Conservation (phyloP, 768 basidiomycete genomes). For the Leccinum imitatum region DNA sequence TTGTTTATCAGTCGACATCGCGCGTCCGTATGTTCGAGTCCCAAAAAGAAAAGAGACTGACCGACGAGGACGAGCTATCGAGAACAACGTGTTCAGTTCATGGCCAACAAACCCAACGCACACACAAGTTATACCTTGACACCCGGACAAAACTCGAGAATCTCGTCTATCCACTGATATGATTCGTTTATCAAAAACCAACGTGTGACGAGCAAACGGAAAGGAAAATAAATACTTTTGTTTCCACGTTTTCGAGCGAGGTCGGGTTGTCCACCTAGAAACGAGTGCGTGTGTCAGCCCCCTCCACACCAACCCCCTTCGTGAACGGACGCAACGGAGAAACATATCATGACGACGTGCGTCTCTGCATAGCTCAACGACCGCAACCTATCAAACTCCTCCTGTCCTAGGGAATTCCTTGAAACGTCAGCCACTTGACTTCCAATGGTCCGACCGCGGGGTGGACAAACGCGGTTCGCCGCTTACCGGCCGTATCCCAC, state of each 20-base stretch:
- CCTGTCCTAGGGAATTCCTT: conserved; percentile 65
- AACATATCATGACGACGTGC: conserved; percentile 94
- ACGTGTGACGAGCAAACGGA: not conserved
- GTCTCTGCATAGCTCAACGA: conserved; percentile 97
- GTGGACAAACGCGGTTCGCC: not conserved
- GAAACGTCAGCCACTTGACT: conserved; percentile 24
- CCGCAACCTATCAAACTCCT: conserved; percentile 91
- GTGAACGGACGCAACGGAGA: conserved; percentile 60
- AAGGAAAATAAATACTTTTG: conserved; percentile 54
- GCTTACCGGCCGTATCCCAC: conserved; percentile 94
- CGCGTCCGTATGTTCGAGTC: not conserved
- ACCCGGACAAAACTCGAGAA: conserved; percentile 89
- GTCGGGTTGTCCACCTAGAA: conserved; percentile 87
- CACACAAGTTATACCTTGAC: conserved; percentile 64
- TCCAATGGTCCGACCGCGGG: not conserved
- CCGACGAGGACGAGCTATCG: conserved; percentile 83
- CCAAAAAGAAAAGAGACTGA: conserved; percentile 39
- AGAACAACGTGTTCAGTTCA: conserved; percentile 5
- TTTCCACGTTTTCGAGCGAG: conserved; percentile 95
- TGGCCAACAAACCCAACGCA: not conserved
- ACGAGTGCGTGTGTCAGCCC: not conserved
- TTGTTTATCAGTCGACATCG: conserved; percentile 13
- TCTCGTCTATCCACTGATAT: conserved; percentile 87
- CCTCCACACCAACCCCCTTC: too few species aligned
- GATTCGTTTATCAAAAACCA: not conserved